Conservation (phyloP, 1,139 yeast genomes). For the Nadsonia commutata region DNA sequence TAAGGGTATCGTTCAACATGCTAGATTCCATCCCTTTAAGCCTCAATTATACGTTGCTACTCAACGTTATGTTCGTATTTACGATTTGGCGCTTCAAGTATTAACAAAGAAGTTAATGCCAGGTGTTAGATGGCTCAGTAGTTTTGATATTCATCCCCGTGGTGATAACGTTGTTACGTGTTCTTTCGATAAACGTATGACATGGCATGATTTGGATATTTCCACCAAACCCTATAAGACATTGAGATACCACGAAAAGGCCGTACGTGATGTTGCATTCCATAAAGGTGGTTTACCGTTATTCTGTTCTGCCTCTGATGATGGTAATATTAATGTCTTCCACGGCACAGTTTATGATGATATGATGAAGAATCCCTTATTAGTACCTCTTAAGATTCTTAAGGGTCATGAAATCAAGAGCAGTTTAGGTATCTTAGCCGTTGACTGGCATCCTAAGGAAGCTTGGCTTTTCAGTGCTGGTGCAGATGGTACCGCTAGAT, state of each 20-base stretch:
- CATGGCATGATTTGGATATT: slow-evolving; percentile 95
- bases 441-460: slow-evolving; percentile 94
- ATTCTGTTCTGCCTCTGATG: slow-evolving; percentile 95
- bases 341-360: slow-evolving; percentile 96
- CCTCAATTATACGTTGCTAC: slow-evolving; percentile 92
- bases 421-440: slow-evolving; percentile 79
- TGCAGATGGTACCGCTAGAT: slow-evolving; percentile 89
- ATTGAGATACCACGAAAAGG: slow-evolving; percentile 84
- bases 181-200: slow-evolving; percentile 85
- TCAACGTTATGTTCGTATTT: slow-evolving; percentile 80
- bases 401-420: slow-evolving; percentile 77
- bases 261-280: slow-evolving; percentile 77
- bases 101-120: slow-evolving; percentile 76
- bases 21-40: slow-evolving; percentile 91
- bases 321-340: slow-evolving; percentile 85
- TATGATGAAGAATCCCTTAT: slow-evolving; percentile 83
- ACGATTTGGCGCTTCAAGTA: slow-evolving; percentile 78
- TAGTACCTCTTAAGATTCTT: slow-evolving; percentile 90
- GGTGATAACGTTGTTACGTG: slow-evolving; percentile 92
- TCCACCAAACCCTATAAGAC: slow-evolving; percentile 88
- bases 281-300: slow-evolving; percentile 78
- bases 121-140: slow-evolving; percentile 89
- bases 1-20: slow-evolving; percentile 90
- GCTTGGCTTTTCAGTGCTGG: slow-evolving; percentile 99
- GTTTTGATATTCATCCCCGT: slow-evolving; percentile 86